Conservation (phyloP, 345 rosid genomes). For the Raphanus raphanistrum region DNA sequence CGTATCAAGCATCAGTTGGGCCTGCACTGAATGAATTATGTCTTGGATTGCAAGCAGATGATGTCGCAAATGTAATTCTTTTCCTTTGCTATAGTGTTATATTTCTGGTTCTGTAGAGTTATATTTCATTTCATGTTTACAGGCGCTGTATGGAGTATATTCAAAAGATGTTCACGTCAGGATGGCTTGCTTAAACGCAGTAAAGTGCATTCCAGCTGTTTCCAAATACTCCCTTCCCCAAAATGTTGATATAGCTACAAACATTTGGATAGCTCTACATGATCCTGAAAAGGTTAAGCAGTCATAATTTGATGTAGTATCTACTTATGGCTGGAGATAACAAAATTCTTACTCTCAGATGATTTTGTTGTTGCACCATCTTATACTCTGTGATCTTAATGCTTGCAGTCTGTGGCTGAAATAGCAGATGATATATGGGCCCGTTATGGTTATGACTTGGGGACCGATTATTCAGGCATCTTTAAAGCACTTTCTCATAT, state of each 20-base stretch:
- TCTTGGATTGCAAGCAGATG: slow-evolving; percentile 86
- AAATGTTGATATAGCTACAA: slow-evolving; percentile 76
- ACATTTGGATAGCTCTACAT: slow-evolving; percentile 92
- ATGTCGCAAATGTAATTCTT: slow-evolving; percentile 69
- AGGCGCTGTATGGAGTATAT: slow-evolving; percentile 94
- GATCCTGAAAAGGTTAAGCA: slow-evolving; percentile 85
- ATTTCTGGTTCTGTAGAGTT: slow-evolving; percentile 4
- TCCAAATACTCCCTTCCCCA: slow-evolving; percentile 68
- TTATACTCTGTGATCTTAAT: slow-evolving; percentile 18
- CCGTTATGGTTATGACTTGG: slow-evolving; percentile 81
- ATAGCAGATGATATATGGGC: slow-evolving; percentile 96
- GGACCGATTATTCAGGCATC: slow-evolving; percentile 89
- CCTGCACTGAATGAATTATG: slow-evolving; percentile 91
- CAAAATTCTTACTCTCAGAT: slow-evolving; percentile 2
- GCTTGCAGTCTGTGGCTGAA: slow-evolving; percentile 78
- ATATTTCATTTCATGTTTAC: slow-evolving; percentile 32
- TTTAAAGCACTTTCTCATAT: slow-evolving; percentile 82
- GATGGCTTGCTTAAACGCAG: slow-evolving; percentile 94
- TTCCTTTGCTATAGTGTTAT: background rate
- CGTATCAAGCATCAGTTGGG: slow-evolving; percentile 78
- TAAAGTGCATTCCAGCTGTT: slow-evolving; percentile 90
- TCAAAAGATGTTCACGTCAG: slow-evolving; percentile 93
- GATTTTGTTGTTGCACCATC: slow-evolving; percentile 4
- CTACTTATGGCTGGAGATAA: slow-evolving; percentile 4
- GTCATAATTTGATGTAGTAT: slow-evolving; percentile 19